Evolutionary conservation across 768 basidiomycete genomes (phyloP), one percentile per base, ranked within the genome.

Genomic region (Mycena galericulata): DNA sequence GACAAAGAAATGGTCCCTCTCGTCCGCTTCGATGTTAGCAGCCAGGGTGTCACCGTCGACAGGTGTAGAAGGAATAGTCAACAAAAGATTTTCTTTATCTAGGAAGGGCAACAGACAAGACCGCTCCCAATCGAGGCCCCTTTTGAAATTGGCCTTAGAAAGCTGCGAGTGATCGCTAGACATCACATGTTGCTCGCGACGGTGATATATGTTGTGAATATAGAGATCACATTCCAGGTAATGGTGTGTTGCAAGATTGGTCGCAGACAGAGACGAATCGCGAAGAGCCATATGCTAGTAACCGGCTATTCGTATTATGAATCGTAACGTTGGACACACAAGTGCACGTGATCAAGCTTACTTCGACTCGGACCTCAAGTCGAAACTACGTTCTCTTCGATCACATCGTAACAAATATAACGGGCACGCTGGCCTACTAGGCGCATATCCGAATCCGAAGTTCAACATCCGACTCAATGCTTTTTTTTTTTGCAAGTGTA

Each of bases 171-270:
- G 65, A 12, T 47, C 50, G 41, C 46, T 50, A 30, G 47, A 29
- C 27, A 24, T 64, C 55, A 38, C n/a, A n/a, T n/a, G n/a, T n/a
- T n/a, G n/a, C n/a, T 36, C 59, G 40, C 57, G 54, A 22, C 72
- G 72, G 68, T 82, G 73, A 71, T 84, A 85, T 40, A 79, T 75
- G 53, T 84, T 82, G 74, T 86, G 81, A 41, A 86, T 77, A 69
- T 81, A 86, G 11, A 85, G 76, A 62, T 86, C 83, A 67, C 86
- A 87, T 63, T 78, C 79, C 60, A 82, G 75, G 65, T 87, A 84
- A 69, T 86, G 83, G 65, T 85, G 77, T 11, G 74, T 77, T 38
- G 85, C 85, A 38, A 86, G 79, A 63, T 84, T 83, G 8, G 86
- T 87, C 9, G n/a, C n/a, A n/a, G n/a, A n/a, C n/a, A n/a, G n/a